Evolutionary conservation across 176 grass and related monocot species (phyloP).

Genomic region (Bolboschoenus planiculmis): DNA sequence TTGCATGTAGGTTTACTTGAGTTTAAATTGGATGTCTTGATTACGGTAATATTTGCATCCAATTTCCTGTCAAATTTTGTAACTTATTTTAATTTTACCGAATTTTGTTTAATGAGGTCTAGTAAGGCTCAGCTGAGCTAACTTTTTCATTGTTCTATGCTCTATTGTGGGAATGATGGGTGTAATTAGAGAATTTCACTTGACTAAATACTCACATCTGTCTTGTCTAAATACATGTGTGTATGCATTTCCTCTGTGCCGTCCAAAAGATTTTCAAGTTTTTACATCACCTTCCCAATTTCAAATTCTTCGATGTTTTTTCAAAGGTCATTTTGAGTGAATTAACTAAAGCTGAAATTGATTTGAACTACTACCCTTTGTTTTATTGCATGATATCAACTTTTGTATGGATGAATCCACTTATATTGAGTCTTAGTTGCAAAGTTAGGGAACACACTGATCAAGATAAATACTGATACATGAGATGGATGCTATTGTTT

Average conservation of each 20-base stretch:
- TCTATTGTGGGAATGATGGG: neutral
- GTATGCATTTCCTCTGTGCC: neutral
- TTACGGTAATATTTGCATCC: neutral
- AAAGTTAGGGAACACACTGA: neutral
- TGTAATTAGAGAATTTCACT: neutral
- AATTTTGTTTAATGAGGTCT: neutral
- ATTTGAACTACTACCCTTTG: neutral
- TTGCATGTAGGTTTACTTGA: conserved; percentile 2
- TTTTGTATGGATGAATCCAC: neutral
- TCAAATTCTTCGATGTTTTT: neutral
- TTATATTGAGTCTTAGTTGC: neutral
- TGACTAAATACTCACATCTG: neutral
- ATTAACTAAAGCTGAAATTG: neutral
- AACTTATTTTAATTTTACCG: neutral
- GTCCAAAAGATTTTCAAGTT: conserved; percentile 2
- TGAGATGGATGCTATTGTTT: neutral
- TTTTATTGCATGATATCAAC: neutral
- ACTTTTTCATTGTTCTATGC: neutral
- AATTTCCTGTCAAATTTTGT: neutral
- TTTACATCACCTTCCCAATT: neutral
- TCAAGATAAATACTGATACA: neutral
- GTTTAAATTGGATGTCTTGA: neutral
- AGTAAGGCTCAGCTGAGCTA: neutral
- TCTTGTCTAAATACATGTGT: neutral
- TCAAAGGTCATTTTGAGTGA: neutral